Conservation (phyloP, 2,329 filamentous ascomycete genomes). For the Pestalotiopsis fici region DNA sequence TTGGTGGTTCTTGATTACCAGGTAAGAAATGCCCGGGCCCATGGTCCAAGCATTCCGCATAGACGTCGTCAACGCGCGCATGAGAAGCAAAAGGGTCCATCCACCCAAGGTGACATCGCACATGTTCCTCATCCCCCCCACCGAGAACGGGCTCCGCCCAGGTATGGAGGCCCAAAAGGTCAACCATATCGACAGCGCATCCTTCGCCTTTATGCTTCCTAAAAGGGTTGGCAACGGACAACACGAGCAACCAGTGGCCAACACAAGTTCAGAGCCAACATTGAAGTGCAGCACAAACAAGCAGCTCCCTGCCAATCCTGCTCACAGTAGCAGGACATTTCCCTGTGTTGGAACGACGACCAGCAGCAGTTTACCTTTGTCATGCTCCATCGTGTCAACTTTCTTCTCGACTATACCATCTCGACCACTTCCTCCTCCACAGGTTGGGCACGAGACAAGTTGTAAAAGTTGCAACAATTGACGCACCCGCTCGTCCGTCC, state of each 20-base stretch:
- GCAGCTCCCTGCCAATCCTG: not conserved
- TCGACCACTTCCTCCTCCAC: not conserved
- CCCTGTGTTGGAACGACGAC: not conserved
- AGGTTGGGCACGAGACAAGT: not conserved
- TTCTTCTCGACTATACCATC: not conserved
- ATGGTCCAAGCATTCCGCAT: not conserved
- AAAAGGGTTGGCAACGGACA: not conserved
- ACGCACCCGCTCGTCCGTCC: not conserved
- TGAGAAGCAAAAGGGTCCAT: not conserved
- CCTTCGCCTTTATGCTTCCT: not conserved
- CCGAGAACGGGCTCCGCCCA: not conserved
- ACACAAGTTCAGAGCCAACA: not conserved
- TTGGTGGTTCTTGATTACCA: too few relatives aligned
- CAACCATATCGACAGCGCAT: not conserved
- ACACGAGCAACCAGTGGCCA: not conserved
- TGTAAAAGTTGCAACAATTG: not conserved
- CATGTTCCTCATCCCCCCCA: not conserved
- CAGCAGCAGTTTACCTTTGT: not conserved
- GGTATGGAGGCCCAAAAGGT: not conserved
- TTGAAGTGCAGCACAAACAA: not conserved
- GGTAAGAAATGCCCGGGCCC: not conserved
- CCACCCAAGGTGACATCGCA: not conserved
- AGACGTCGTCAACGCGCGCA: not conserved
- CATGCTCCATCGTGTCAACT: not conserved
- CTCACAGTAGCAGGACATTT: not conserved